phyloP scores from a whole-genome alignment of 768 basidiomycete genomes.

The Xerocomellus intermedius region DNA sequence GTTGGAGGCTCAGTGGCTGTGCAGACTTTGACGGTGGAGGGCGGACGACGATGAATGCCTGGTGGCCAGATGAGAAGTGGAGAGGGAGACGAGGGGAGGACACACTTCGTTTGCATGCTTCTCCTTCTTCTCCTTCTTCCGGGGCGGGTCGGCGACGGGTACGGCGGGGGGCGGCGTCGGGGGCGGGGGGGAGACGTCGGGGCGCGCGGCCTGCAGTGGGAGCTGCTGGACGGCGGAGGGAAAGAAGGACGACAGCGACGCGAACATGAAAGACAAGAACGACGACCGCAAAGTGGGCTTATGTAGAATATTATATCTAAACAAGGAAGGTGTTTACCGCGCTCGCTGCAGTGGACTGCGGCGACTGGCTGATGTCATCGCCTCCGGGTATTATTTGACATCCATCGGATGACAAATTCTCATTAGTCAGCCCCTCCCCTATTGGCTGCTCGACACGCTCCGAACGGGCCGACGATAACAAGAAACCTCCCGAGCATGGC shows the following conservation, averaged over 20 bases:
- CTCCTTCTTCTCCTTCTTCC: slow-evolving; percentile 41
- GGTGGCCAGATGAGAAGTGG: slow-evolving; percentile 9
- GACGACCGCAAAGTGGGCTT: slow-evolving; percentile 4
- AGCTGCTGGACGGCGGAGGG: slow-evolving; percentile 49
- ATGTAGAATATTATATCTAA: slow-evolving; percentile 4
- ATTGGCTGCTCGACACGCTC: too few relatives aligned
- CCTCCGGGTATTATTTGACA: neutral
- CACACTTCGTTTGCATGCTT: slow-evolving; percentile 49
- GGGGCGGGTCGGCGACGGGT: slow-evolving; percentile 34
- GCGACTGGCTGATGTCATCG: slow-evolving; percentile 1
- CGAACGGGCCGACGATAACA: too few relatives aligned
- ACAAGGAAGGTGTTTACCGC: slow-evolving; percentile 15
- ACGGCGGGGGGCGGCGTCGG: neutral
- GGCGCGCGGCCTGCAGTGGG: slow-evolving; percentile 18
- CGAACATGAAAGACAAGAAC: slow-evolving; percentile 41
- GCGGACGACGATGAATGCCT: slow-evolving; percentile 91
- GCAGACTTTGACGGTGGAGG: slow-evolving; percentile 85
- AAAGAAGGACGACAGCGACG: slow-evolving; percentile 49
- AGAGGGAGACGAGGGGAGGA: slow-evolving; percentile 4
- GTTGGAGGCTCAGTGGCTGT: slow-evolving; percentile 86
- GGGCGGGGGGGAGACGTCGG: slow-evolving; percentile 17
- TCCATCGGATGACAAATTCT: too few relatives aligned
- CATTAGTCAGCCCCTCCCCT: too few relatives aligned
- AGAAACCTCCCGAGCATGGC: too few relatives aligned
- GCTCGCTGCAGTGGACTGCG: neutral